Evolutionary conservation across 2,329 filamentous ascomycete species (phyloP).

Genomic region (Diaporthe sp.): DNA sequence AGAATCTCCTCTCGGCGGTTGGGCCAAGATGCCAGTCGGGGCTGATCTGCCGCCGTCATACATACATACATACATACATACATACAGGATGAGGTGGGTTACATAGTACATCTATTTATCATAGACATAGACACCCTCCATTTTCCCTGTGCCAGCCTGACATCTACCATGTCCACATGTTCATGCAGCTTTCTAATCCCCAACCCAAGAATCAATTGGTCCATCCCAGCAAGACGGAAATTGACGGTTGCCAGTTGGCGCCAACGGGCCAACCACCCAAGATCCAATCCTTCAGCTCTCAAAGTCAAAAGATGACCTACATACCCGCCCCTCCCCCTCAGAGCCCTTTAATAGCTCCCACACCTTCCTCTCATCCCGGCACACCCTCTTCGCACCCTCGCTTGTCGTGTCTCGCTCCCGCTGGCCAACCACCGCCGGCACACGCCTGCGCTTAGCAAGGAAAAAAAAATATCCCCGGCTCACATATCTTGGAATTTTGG

Average conservation of each 20-base stretch:
- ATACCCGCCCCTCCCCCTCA: slow-evolving; percentile 37
- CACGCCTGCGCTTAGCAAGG: not conserved
- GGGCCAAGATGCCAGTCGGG: slow-evolving; percentile 18
- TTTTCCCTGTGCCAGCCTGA: not conserved
- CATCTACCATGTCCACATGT: slow-evolving; percentile 17
- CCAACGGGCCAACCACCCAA: slow-evolving; percentile 29
- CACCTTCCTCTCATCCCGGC: not conserved
- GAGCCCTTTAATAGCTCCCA: not conserved
- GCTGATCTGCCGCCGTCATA: slow-evolving; percentile 16
- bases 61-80: not conserved
- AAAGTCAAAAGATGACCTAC: slow-evolving; percentile 24
- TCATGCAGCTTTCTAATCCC: not conserved
- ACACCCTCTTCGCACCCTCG: not conserved
- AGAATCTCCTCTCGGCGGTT: not conserved
- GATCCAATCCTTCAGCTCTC: slow-evolving; percentile 6
- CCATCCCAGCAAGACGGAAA: not conserved
- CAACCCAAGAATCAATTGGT: not conserved
- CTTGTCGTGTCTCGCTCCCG: not conserved
- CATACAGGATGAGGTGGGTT: not conserved
- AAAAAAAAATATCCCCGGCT: not conserved
- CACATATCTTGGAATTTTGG: not conserved
- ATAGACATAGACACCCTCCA: not conserved
- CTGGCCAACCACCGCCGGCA: slow-evolving; percentile 8
- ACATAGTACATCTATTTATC: not conserved
- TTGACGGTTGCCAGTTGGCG: slow-evolving; percentile 30